Percentiles rank a stretch among this genome's conserved stretches.
Evolutionary conservation across 2,329 filamentous ascomycete genomes (phyloP).

Genomic region (Coniochaeta sp.): DNA sequence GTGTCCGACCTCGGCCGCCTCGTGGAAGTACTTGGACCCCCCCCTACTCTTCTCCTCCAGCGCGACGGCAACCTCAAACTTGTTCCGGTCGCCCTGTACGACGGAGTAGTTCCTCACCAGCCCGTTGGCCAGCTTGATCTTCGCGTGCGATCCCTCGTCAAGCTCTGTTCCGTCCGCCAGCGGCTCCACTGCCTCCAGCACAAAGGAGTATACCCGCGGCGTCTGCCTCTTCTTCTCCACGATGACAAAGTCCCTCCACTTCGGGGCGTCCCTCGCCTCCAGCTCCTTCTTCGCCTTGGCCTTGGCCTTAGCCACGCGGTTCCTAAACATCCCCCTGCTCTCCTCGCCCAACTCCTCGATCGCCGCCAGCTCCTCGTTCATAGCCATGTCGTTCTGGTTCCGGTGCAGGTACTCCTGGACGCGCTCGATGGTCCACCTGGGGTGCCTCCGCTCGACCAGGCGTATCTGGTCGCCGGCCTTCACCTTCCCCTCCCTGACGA

Average conservation of each 20-base stretch:
- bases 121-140: slow-evolving; percentile 47
- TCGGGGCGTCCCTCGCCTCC: slow-evolving; percentile 9
- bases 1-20: slow-evolving; percentile 36
- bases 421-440: slow-evolving; percentile 54
- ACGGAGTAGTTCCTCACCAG: slow-evolving; percentile 54
- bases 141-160: slow-evolving; percentile 43
- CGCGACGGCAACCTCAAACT: slow-evolving; percentile 51
- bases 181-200: slow-evolving; percentile 37
- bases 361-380: slow-evolving; percentile 43
- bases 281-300: slow-evolving; percentile 15
- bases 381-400: slow-evolving; percentile 39
- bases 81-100: slow-evolving; percentile 38
- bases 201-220: slow-evolving; percentile 38
- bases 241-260: slow-evolving; percentile 39
- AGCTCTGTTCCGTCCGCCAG: slow-evolving; percentile 16
- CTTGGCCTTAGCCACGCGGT: slow-evolving; percentile 38
- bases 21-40: slow-evolving; percentile 53
- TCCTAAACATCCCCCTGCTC: slow-evolving; percentile 37
- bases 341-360: slow-evolving; percentile 44
- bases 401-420: slow-evolving; percentile 57
- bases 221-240: slow-evolving; percentile 44
- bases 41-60: slow-evolving; percentile 47
- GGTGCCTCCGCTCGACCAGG: slow-evolving; percentile 46
- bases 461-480: slow-evolving; percentile 47
- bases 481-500: slow-evolving; percentile 47